Conservation (phyloP, 2,329 filamentous ascomycete species). For the Fusarium penzigii region DNA sequence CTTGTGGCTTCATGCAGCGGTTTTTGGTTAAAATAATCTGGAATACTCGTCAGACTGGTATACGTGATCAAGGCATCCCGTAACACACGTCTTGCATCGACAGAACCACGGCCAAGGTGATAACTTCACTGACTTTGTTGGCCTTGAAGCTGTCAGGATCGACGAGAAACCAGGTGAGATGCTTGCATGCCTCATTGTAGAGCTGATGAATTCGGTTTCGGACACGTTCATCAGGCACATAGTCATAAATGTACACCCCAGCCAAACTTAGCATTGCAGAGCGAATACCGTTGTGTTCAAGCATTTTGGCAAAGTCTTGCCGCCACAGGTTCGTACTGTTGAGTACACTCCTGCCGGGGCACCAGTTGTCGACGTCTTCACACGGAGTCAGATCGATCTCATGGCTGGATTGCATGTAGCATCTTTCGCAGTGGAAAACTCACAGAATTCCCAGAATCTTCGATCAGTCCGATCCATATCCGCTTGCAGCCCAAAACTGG, state of each 20-base stretch:
- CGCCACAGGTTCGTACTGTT: conserved; percentile 42
- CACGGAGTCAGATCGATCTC: not conserved
- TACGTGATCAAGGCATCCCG: not conserved
- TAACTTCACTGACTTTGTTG: conserved; percentile 33
- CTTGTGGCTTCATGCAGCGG: conserved; percentile 32
- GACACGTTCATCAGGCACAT: conserved; percentile 35
- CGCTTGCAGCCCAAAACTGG: conserved; percentile 33
- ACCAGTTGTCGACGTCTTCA: conserved; percentile 42
- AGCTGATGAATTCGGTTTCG: conserved; percentile 35
- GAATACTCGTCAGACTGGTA: not conserved
- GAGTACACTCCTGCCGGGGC: conserved; percentile 41
- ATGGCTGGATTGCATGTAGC: not conserved
- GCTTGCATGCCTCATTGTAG: conserved; percentile 33
- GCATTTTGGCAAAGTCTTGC: conserved; percentile 42
- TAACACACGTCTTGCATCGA: conserved; percentile 42
- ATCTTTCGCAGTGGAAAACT: conserved; percentile 12
- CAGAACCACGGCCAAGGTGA: conserved; percentile 40
- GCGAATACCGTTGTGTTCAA: conserved; percentile 35
- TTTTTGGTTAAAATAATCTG: conserved; percentile 41
- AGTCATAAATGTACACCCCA: conserved; percentile 44
- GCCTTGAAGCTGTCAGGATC: conserved; percentile 20
- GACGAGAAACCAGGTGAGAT: conserved; percentile 32
- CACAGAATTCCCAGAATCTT: conserved; percentile 39
- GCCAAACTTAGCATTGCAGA: conserved; percentile 43
- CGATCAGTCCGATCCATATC: conserved; percentile 38